Base-by-base conservation (phyloP, 805 yeast species). In the Pichia sporocuriosa region DNA sequence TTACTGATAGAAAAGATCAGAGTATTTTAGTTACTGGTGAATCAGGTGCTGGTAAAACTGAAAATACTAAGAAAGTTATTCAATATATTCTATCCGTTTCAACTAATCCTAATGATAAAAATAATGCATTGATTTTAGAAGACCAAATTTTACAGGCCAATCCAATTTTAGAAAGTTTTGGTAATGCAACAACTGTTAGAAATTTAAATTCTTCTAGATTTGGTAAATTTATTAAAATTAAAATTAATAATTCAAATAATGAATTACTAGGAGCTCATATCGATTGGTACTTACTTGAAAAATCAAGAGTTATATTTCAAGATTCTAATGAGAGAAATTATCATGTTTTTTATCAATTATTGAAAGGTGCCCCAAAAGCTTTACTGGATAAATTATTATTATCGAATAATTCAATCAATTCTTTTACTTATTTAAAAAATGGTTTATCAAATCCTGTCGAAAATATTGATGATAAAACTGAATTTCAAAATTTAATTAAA, bases 11-110 rank as follows among this genome's bases (percentile, higher is more conserved):
- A 38, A 79, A 78, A 53, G 83, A 89, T 60, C 98, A 93, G 65
- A 81, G 94, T 11, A 87, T 93, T 42, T 68, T 93, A 37, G 97
- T 93, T n/a, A 93, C 98, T 0, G 99, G 99, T 49, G 99, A 93
- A 59, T 83, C 95, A 20, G 99, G 99, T 51, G 98, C 99, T 0
- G 99, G 99, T 40, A 93, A 93, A 59, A 93, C 99, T 0, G 98
- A 93, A 64, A 93, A 87, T 52, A 93, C 99, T 4, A 93, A 93
- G 61, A 88, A 84, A 57, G 88, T 93, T 42, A 82, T 93, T 45
- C 97, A 89, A 59, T 93, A 88, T 59, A 70, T 93, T 43, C 86
- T 96, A 1, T 79, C 86, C 7, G 80, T 86, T 22, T 77, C 94
- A 2, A 51, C 63, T 13, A 43, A 53, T 15, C 53, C 52, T 10